Conservation (phyloP, 495 filamentous ascomycete species). For the Aspergillus affinis region DNA sequence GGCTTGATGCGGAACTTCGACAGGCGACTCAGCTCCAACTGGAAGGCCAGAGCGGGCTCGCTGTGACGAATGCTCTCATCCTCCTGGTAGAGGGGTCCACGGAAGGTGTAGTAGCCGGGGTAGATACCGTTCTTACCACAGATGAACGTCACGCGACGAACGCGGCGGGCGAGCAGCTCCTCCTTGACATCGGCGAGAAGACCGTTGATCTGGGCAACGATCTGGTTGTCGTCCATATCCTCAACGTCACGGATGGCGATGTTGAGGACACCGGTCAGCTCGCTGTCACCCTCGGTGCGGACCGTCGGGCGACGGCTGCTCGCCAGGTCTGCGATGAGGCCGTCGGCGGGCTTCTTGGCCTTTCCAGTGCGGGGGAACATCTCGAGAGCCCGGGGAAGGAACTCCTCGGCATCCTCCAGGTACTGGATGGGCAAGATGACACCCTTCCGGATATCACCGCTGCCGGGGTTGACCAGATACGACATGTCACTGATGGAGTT, state of each 20-base stretch:
- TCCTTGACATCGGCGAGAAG: slow-evolving; percentile 80
- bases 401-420: slow-evolving; percentile 89
- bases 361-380: slow-evolving; percentile 62
- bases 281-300: slow-evolving; percentile 59
- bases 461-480: slow-evolving; percentile 66
- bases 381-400: slow-evolving; percentile 77
- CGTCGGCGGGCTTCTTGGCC: slow-evolving; percentile 37
- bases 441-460: slow-evolving; percentile 82
- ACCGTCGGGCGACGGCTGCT: slow-evolving; percentile 64
- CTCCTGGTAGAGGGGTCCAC: slow-evolving; percentile 84
- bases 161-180: slow-evolving; percentile 73
- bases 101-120: slow-evolving; percentile 97
- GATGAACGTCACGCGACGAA: slow-evolving; percentile 93
- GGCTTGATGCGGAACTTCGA: slow-evolving; percentile 97
- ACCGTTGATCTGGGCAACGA: slow-evolving; percentile 68
- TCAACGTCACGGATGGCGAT: slow-evolving; percentile 90
- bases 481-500: slow-evolving; percentile 96
- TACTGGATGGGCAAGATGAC: slow-evolving; percentile 91
- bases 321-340: slow-evolving; percentile 69
- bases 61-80: slow-evolving; percentile 95
- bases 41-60: slow-evolving; percentile 95
- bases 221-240: slow-evolving; percentile 78
- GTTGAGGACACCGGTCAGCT: slow-evolving; percentile 87
- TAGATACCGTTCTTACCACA: slow-evolving; percentile 95
- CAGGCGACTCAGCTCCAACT: slow-evolving; percentile 89